Base-by-base conservation (phyloP, 768 basidiomycete species). In the Sarcodon sp. region DNA sequence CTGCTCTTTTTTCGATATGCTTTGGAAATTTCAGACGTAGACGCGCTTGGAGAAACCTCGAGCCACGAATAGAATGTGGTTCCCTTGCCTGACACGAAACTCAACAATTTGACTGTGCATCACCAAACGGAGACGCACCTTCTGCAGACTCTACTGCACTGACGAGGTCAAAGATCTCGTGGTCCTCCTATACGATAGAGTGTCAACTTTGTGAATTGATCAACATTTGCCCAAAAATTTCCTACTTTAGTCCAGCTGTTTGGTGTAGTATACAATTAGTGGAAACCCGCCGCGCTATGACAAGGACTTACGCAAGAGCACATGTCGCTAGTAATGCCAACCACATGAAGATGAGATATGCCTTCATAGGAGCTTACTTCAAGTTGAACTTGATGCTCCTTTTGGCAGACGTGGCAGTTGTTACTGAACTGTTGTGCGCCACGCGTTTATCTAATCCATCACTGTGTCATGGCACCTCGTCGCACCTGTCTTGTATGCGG, bases 41-140 rank as follows among this genome's bases (percentile, higher is more conserved):
- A 68, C 0, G 92, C 93, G 0, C 80, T 79, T 4, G 80, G 64
- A 3, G 87, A 68, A 1, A 96, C 76, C 50, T 86, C 84, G 39
- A 99, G 69, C 81, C 86, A 94, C 9, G 89, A 88, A 68, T 99
- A 99, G 68, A 98, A 99, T 0, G 81, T 87, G n/a, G 85, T 89
- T 33, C 84, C 89, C 60, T 86, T 92, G 51, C 83, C 83, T 81
- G 56, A 41, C 13, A 4, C 39, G 27, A 33, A 13, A 13, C 18
- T 32, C 11, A 32, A 33, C 7, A 10, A 33, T 9, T 33, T 27
- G 33, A 44, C 33, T 47, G 44, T 7, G 21, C 33, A 6, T 6
- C 11, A 33, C 12, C 7, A 10, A 35, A 4, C 27, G 31, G 8
- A 34, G 45, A 59, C 67, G 46, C 46, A 71, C 91, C 91, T 70